Evolutionary conservation across 225 moss, liverwort and hornwort genomes (phyloP).

Genomic region (Rhytidiadelphus loreus): DNA sequence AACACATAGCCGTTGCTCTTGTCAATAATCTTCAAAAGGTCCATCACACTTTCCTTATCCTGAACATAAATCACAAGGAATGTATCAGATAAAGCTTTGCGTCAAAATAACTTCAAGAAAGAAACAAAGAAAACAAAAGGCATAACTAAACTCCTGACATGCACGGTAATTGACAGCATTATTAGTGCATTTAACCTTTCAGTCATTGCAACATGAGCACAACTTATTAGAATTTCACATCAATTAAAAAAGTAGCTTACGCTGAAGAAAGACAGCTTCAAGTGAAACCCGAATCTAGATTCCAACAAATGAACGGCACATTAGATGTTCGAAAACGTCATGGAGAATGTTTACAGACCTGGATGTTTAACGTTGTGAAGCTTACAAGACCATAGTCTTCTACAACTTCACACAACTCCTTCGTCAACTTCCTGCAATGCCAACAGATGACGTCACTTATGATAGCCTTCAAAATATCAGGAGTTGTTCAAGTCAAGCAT

Average conservation of each 20-base stretch:
- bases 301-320: neutral
- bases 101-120: neutral
- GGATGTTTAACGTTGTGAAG: constrained; percentile 91
- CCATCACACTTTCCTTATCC: constrained; percentile 97
- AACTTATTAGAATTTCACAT: neutral
- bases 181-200: neutral
- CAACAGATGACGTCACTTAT: neutral
- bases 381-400: constrained; percentile 94
- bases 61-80: constrained; percentile 20
- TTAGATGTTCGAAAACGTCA: neutral
- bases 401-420: constrained; percentile 85
- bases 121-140: neutral
- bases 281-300: neutral
- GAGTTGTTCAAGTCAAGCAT: neutral
- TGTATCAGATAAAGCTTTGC: neutral
- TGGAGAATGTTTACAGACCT: constrained; percentile 29
- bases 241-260: neutral
- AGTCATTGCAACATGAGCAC: neutral
- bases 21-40: constrained; percentile 80
- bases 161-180: neutral
- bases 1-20: constrained; percentile 99
- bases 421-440: constrained; percentile 71
- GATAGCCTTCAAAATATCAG: neutral
- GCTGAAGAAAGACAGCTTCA: neutral
- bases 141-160: neutral